Evolutionary conservation across 805 yeast species (phyloP), one percentile per base, ranked within the genome.

Genomic region (Ogataea neopini): DNA sequence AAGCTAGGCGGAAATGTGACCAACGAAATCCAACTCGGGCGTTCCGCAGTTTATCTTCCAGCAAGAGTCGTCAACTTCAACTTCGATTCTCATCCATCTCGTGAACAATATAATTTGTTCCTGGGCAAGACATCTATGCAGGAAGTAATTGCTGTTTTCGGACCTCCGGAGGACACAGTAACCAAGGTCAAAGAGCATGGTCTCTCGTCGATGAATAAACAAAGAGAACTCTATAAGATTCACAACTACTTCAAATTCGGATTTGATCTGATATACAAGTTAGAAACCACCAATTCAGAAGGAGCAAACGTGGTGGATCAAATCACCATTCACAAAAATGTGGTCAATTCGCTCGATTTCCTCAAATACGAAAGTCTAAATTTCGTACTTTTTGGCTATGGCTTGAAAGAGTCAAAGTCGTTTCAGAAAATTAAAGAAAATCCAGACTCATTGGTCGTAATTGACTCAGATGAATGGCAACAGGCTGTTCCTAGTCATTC

Each of bases 191-290:
- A 50, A 63, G 49, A 77, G 72, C 29, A 79, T 70, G 59, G 67
- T 66, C 30, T 37, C n/a, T 71, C 57, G 25, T 36, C 40, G 19
- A 30, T 23, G 37, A 43, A 44, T 54, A 44, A 45, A 49, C 44
- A 52, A 17, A 38, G 48, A n/a, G 33, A 42, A 22, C 32, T 47
- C 8, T 49, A 47, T 39, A 53, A 74, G 41, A 76, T 80, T 52
- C 85, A 81, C 60, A 81, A 81, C 57, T 81, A 81, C 58, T 81
- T 73, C 59, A 59, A 70, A 18, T 69, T 59, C 52, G 87, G 87
- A 0, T 62, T 80, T 34, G 87, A 81, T 59, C 59, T 80, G 7
- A 61, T 80, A 19, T 81, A 79, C 60, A 72, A 73, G 33, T 63
- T 76, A 29, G 57, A 60, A 8, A 19, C 22, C 0, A 53, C 64